Conservation (phyloP, 495 filamentous ascomycete genomes). For the Aspergillus bridgeri region DNA sequence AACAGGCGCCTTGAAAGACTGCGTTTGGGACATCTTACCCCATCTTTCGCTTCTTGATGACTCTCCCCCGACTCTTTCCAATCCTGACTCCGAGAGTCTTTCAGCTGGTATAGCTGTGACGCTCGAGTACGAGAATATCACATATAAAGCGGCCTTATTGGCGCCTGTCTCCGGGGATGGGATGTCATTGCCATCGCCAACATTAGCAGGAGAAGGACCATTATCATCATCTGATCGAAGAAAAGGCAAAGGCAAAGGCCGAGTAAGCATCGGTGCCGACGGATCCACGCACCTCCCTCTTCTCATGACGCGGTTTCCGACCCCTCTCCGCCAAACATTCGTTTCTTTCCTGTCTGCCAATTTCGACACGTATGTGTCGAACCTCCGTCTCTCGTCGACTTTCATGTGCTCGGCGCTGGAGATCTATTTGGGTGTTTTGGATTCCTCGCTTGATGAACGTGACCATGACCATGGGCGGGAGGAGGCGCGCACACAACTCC, state of each 20-base stretch:
- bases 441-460: no score
- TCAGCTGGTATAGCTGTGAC: conserved; percentile 40
- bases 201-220: no score
- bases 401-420: conserved; percentile 38
- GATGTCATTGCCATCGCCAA: no score
- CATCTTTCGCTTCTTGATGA: conserved; percentile 11
- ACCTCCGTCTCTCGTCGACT: conserved; percentile 35
- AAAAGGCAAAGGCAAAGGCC: not conserved
- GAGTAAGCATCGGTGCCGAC: not conserved
- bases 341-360: conserved; percentile 44
- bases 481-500: conserved; percentile 3
- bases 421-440: conserved; percentile 26
- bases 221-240: no score
- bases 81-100: not conserved
- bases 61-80: not conserved
- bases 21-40: conserved; percentile 46
- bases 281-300: conserved; percentile 43
- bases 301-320: conserved; percentile 52
- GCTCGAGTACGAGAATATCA: conserved; percentile 48
- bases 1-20: conserved; percentile 44
- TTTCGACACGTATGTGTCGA: conserved; percentile 50
- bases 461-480: not conserved
- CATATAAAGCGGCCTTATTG: conserved; percentile 47
- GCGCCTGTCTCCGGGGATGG: conserved; percentile 3
- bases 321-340: conserved; percentile 47